phyloP scores from a whole-genome alignment of 108 stramenopile genomes.

The Pseudonitzschia multiseries region DNA sequence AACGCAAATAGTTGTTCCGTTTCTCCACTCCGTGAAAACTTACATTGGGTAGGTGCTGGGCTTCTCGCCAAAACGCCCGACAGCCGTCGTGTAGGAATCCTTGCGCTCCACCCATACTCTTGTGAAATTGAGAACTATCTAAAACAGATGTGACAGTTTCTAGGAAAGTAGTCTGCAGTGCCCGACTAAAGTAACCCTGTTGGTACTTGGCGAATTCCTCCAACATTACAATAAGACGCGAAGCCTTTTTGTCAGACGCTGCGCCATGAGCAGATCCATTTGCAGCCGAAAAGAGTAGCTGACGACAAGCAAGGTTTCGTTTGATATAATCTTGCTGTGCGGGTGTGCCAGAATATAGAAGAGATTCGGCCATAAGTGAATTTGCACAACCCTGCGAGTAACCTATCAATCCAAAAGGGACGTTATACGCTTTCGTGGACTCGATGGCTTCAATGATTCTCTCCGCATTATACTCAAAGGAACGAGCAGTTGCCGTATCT shows the following conservation, averaged over 20 bases:
- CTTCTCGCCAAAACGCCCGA: constrained; percentile 85
- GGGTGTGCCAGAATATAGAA: constrained; percentile 79
- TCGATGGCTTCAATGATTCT: constrained; percentile 66
- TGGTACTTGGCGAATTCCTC: constrained; percentile 80
- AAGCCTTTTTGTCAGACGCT: constrained; percentile 74
- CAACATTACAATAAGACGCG: constrained; percentile 75
- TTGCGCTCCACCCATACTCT: constrained; percentile 78
- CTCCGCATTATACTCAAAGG: constrained; percentile 83
- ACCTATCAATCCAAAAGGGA: constrained; percentile 76
- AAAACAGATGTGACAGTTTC: constrained; percentile 57
- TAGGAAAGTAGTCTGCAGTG: constrained; percentile 70
- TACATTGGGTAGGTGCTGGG: constrained; percentile 69
- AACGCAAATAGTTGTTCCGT: not conserved
- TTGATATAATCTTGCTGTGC: constrained; percentile 62
- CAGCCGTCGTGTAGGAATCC: constrained; percentile 74
- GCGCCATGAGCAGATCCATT: constrained; percentile 86
- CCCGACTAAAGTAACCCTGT: constrained; percentile 84
- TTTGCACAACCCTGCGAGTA: constrained; percentile 91
- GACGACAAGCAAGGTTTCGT: constrained; percentile 67
- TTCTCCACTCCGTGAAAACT: not conserved
- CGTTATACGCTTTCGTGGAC: constrained; percentile 23
- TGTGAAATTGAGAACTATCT: constrained; percentile 84
- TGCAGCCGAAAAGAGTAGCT: constrained; percentile 85
- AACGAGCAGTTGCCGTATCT: constrained; percentile 84
- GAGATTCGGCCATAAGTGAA: constrained; percentile 75